Percentiles rank a stretch among this genome's conserved stretches.
Evolutionary conservation across 1,284 basidiomycete genomes (phyloP).

Genomic region (Stygiomarasmius scandens): DNA sequence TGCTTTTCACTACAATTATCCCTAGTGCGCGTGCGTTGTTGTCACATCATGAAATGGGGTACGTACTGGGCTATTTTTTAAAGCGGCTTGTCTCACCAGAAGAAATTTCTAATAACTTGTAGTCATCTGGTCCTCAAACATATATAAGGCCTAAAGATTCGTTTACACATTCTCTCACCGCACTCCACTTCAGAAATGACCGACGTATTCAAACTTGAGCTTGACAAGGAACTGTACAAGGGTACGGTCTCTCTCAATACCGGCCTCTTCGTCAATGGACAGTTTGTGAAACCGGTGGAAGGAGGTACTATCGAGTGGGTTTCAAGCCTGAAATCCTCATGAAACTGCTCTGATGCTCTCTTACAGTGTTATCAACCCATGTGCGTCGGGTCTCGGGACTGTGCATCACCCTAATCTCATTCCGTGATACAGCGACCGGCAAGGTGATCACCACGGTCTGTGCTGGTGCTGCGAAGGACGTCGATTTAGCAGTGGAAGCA

Average conservation of each 20-base stretch:
- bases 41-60: too few species aligned
- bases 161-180: neutral
- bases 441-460: slow-evolving; percentile 66
- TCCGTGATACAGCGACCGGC: slow-evolving; percentile 52
- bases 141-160: neutral
- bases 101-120: too few species aligned
- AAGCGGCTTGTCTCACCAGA: too few species aligned
- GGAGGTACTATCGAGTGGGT: slow-evolving; percentile 59
- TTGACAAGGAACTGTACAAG: slow-evolving; percentile 61
- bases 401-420: neutral
- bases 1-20: too few species aligned
- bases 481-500: slow-evolving; percentile 71
- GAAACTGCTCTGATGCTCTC: slow-evolving; percentile 6
- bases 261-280: slow-evolving; percentile 74
- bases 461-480: slow-evolving; percentile 66
- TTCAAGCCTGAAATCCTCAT: neutral
- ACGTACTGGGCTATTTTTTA: too few species aligned
- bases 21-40: too few species aligned
- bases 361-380: slow-evolving; percentile 73
- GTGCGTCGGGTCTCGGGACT: slow-evolving; percentile 26
- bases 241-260: slow-evolving; percentile 60
- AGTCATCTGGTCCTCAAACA: neutral
- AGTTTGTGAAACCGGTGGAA: slow-evolving; percentile 65
- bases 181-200: neutral
- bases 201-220: slow-evolving; percentile 2